A percentile compares a stretch with the other conserved stretches of the same genome.
These are phyloP conservation scores for Ophiocordyceps camponoti-floridani DNA, from an alignment of 2,329 filamentous ascomycete genomes.

Conservation along the genomic window DNA sequence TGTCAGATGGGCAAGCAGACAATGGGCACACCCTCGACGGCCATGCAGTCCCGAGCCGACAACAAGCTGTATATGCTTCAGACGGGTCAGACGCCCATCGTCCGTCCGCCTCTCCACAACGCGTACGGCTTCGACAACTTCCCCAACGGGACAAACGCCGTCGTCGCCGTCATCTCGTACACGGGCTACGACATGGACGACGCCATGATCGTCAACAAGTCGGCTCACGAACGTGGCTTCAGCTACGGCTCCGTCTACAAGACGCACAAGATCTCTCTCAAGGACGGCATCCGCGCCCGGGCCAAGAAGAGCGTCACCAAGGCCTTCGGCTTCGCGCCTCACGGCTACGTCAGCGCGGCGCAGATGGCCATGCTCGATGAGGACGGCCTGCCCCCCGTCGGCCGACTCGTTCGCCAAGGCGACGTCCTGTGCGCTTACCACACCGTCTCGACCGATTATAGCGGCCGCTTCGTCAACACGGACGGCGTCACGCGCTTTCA, in stretches of 20 bases:
- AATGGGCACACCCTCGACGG: slow-evolving; percentile 89
- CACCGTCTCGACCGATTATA: slow-evolving; percentile 64
- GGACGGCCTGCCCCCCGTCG: slow-evolving; percentile 73
- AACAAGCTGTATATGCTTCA: slow-evolving; percentile 94
- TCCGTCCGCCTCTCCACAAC: slow-evolving; percentile 83
- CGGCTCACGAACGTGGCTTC: slow-evolving; percentile 86
- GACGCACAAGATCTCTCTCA: slow-evolving; percentile 77
- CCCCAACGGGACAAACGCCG: slow-evolving; percentile 85
- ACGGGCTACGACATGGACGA: slow-evolving; percentile 99
- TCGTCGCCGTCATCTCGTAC: slow-evolving; percentile 96
- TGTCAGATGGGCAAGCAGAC: slow-evolving; percentile 99
- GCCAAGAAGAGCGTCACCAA: slow-evolving; percentile 55
- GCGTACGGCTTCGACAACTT: slow-evolving; percentile 96
- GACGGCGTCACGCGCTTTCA: slow-evolving; percentile 76
- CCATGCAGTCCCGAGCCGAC: slow-evolving; percentile 73
- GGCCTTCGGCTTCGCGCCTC: slow-evolving; percentile 81
- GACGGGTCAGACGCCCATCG: slow-evolving; percentile 88
- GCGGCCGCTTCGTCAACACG: slow-evolving; percentile 63
- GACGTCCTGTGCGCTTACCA: slow-evolving; percentile 82
- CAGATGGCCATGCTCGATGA: slow-evolving; percentile 61
- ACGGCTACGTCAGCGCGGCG: slow-evolving; percentile 50
- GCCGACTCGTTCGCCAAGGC: slow-evolving; percentile 59
- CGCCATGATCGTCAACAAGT: slow-evolving; percentile 98
- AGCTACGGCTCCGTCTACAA: slow-evolving; percentile 96
- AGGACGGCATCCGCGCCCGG: slow-evolving; percentile 55